Conservation (phyloP, 768 basidiomycete genomes). For the Kondoa malvinella region DNA sequence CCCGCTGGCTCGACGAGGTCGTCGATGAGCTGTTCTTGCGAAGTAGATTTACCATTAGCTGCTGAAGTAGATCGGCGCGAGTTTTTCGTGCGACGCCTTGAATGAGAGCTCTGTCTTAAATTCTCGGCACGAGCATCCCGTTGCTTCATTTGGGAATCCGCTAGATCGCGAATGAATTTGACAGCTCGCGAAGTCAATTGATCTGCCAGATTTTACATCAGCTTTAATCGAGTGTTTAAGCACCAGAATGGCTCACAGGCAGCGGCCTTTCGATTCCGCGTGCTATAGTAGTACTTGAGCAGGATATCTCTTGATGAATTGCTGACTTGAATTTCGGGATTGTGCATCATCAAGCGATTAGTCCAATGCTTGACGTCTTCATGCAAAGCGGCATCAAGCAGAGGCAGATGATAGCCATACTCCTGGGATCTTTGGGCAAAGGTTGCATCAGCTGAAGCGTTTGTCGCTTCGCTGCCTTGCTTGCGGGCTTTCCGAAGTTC, state of each 20-base stretch:
- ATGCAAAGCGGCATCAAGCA: slow-evolving; percentile 18
- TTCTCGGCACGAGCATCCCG: slow-evolving; percentile 3
- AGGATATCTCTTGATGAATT: slow-evolving; percentile 43
- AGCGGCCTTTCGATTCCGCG: slow-evolving; percentile 40
- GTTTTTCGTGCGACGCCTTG: not conserved
- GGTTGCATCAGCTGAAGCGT: not conserved
- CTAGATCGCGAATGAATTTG: slow-evolving; percentile 73
- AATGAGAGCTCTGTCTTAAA: slow-evolving; percentile 5
- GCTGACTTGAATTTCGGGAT: slow-evolving; percentile 54
- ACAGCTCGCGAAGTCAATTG: slow-evolving; percentile 77
- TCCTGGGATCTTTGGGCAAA: not conserved
- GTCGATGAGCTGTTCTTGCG: not conserved
- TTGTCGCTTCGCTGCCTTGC: not conserved
- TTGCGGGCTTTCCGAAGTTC: not conserved
- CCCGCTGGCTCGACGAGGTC: not conserved
- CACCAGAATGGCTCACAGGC: slow-evolving; percentile 10
- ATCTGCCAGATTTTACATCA: slow-evolving; percentile 29
- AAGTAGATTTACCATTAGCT: no score
- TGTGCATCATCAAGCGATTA: slow-evolving; percentile 80
- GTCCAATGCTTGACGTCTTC: slow-evolving; percentile 67
- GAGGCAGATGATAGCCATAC: slow-evolving; percentile 9
- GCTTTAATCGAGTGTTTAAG: not conserved
- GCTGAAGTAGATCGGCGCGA: slow-evolving; percentile 14
- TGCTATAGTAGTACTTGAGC: slow-evolving; percentile 74
- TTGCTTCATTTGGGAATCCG: slow-evolving; percentile 31